Conservation (phyloP, 2,329 filamentous ascomycete genomes). For the Cercospora zeae-maydis region DNA sequence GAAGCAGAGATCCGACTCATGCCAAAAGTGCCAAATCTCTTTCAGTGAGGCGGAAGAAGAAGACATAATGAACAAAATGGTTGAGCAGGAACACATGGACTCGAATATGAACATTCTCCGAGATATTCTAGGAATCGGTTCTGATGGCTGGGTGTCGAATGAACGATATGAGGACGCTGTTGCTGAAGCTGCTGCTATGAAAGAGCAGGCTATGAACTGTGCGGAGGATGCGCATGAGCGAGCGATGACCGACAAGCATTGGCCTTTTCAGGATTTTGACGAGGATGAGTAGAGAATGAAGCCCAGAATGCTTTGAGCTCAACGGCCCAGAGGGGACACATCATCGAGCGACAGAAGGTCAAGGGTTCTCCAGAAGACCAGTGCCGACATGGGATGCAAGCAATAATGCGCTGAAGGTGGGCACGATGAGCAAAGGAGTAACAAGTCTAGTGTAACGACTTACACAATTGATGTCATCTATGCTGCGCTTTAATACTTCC, state of each 20-base stretch:
- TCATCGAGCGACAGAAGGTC: too few relatives aligned
- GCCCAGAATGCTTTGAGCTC: too few relatives aligned
- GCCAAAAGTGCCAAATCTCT: constrained; percentile 17
- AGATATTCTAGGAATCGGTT: constrained; percentile 19
- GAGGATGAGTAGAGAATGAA: constrained; percentile 19
- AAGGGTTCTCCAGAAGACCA: too few relatives aligned
- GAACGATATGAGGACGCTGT: constrained; percentile 26
- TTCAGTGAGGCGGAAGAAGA: constrained; percentile 17
- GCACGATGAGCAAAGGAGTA: too few relatives aligned
- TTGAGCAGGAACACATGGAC: constrained; percentile 28
- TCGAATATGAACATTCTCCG: constrained; percentile 27
- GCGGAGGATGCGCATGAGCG: constrained; percentile 24
- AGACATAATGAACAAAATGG: constrained; percentile 26
- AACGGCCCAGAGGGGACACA: too few relatives aligned
- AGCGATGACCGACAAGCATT: constrained; percentile 17
- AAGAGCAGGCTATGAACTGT: constrained; percentile 23
- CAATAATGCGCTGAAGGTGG: too few relatives aligned
- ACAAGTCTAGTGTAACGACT: too few relatives aligned
- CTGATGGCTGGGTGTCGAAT: constrained; percentile 27
- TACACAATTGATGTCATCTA: too few relatives aligned
- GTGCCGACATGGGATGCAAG: too few relatives aligned
- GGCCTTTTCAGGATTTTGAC: constrained; percentile 34
- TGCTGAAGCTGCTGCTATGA: constrained; percentile 21
- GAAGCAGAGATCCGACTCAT: not conserved
- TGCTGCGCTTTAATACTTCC: too few relatives aligned